Base-by-base conservation (phyloP, 352 stramenopile species). In the Pythium periplocum region DNA sequence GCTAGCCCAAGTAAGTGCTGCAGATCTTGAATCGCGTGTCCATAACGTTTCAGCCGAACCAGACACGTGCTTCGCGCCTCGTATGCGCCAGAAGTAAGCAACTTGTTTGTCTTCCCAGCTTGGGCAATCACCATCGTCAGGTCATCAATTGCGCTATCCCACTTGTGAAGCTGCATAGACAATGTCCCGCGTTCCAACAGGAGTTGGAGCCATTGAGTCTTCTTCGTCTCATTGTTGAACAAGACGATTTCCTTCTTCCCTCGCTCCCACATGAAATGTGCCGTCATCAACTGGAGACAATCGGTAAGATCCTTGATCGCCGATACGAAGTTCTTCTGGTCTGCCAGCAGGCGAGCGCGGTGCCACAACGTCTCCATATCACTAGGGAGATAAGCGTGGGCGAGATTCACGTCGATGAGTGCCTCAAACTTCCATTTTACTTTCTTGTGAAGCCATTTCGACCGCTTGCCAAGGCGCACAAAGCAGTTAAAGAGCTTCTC, bases 361-460 rank as follows among this genome's bases (percentile, higher is more conserved):
- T 82, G 69, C 69, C 68, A 83, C 12, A 83, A 47, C 4, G 62
- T 79, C 34, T 82, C 76, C 50, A 83, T 61, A 17, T 83, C 74
- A 32, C 39, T 70, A 4, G 73, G 73, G 1, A 79, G 49, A 52
- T 85, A 84, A 1, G 66, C 62, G 32, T 83, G 58, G 2, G 73
- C 70, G 9, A 83, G 63, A 6, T 73, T 82, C 1, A 63, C 62
- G 49, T 85, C 76, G 17, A 75, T 76, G 10, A 83, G 57, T 6
- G 69, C 73, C 48, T 87, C 76, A 38, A 84, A 81, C 30, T 57
- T 61, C 73, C 73, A 84, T 10, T 61, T 59, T 2, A 75, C 51
- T 49, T 67, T 74, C 37, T 64, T 61, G 7, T 69, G 56, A 7
- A 84, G 54, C 73, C 73, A 81, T 40, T 73, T 75, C 6, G 70